A percentile compares a stretch with the other conserved stretches of the same genome.
These are phyloP conservation scores for Tetradesmus lagerheimii DNA, from an alignment of 139 green algal species.

Conservation along the genomic window DNA sequence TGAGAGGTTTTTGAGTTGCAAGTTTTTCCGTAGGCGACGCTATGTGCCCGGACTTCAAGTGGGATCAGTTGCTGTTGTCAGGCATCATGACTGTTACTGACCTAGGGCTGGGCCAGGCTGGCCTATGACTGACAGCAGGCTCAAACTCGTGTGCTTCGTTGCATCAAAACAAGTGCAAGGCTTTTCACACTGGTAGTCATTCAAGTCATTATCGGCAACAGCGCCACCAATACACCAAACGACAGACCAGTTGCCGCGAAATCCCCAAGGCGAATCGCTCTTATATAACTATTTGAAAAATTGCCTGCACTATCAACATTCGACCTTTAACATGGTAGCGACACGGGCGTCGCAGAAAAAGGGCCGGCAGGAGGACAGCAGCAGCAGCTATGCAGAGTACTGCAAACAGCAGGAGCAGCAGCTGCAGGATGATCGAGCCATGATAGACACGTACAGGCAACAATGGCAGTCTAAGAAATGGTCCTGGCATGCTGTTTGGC, in stretches of 20 bases:
- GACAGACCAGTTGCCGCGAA: background rate
- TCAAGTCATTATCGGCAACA: too few species aligned
- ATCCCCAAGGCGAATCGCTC: background rate
- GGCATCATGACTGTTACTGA: too few species aligned
- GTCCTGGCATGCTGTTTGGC: background rate
- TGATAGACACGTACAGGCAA: constrained; percentile 23
- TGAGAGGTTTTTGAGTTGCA: too few species aligned
- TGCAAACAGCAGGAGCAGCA: constrained; percentile 27
- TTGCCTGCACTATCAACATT: background rate
- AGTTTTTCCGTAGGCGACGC: too few species aligned
- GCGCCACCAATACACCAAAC: too few species aligned
- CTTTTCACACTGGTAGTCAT: too few species aligned
- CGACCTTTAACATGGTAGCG: background rate
- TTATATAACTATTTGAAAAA: background rate
- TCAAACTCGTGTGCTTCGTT: too few species aligned
- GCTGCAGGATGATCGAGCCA: constrained; percentile 24
- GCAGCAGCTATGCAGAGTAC: constrained; percentile 22
- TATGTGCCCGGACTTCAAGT: too few species aligned
- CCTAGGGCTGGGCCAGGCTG: too few species aligned
- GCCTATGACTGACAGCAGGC: too few species aligned
- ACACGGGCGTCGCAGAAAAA: background rate
- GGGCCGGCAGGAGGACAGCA: background rate
- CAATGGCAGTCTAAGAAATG: background rate
- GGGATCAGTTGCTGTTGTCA: too few species aligned
- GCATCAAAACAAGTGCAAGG: too few species aligned